These are phyloP conservation scores for Sarocladiaceae sp. DNA, from an alignment of 2,329 filamentous ascomycete species.

Conservation along the genomic window DNA sequence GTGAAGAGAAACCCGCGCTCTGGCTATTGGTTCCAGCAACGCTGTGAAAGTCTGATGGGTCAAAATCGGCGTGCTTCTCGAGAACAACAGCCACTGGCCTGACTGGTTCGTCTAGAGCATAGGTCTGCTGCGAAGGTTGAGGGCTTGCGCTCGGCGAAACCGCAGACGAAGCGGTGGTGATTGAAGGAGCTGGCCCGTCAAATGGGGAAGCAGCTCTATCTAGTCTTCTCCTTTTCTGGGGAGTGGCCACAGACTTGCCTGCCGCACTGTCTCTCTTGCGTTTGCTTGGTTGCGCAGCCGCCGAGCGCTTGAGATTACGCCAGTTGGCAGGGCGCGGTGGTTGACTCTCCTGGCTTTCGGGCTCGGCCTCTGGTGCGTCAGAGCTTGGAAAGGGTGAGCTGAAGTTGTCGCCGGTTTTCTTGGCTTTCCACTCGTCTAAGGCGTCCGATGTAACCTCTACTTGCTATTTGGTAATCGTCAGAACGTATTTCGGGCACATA, in stretches of 20 bases:
- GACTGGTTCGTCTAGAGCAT: constrained; percentile 15
- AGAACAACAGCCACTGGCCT: constrained; percentile 25
- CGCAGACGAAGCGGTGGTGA: constrained; percentile 20
- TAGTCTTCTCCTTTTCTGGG: constrained; percentile 18
- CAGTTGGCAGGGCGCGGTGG: constrained; percentile 24
- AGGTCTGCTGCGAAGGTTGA: not conserved
- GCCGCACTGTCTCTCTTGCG: not conserved
- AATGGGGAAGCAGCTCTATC: constrained; percentile 20
- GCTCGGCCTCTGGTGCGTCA: not conserved
- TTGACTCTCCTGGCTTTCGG: constrained; percentile 18
- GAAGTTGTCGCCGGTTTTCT: constrained; percentile 15
- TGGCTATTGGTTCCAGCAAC: constrained; percentile 19
- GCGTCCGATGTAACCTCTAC: constrained; percentile 26
- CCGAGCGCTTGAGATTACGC: constrained; percentile 16
- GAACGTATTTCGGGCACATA: not conserved
- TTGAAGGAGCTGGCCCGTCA: constrained; percentile 25
- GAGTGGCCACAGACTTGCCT: constrained; percentile 7
- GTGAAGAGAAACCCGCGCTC: constrained; percentile 22
- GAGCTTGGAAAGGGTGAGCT: constrained; percentile 3
- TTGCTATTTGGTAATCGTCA: constrained; percentile 16
- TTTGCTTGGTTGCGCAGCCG: constrained; percentile 3
- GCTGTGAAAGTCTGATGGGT: constrained; percentile 31
- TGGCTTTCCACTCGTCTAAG: constrained; percentile 27
- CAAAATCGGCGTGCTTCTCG: constrained; percentile 24
- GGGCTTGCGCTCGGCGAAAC: not conserved